phyloP scores from a whole-genome alignment of 805 yeast species.

The Debaryomyces castellii region DNA sequence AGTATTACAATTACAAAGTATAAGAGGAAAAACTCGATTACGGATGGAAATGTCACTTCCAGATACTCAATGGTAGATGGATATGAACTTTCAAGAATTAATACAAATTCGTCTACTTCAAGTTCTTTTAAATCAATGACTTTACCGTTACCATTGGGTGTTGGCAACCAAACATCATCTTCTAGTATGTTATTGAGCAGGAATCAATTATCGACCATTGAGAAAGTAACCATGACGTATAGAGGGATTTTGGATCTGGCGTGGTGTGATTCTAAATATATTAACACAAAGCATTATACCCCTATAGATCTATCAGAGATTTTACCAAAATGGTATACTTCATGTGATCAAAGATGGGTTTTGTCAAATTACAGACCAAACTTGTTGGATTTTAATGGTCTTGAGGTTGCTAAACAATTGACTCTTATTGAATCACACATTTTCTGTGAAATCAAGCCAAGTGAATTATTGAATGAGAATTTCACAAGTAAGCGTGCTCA shows the following conservation, averaged over 20 bases:
- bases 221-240: slow-evolving; percentile 51
- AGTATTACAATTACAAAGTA: slow-evolving; percentile 40
- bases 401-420: slow-evolving; percentile 75
- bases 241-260: slow-evolving; percentile 50
- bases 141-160: slow-evolving; percentile 43
- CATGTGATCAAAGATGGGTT: slow-evolving; percentile 59
- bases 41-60: slow-evolving; percentile 22
- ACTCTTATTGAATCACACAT: slow-evolving; percentile 70
- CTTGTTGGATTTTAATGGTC: slow-evolving; percentile 59
- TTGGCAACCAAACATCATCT: slow-evolving; percentile 42
- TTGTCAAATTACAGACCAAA: slow-evolving; percentile 52
- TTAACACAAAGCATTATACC: slow-evolving; percentile 28
- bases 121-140: slow-evolving; percentile 40
- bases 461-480: slow-evolving; percentile 65
- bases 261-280: slow-evolving; percentile 40
- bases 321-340: slow-evolving; percentile 47
- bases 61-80: slow-evolving; percentile 55
- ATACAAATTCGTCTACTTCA: slow-evolving; percentile 46
- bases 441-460: slow-evolving; percentile 61
- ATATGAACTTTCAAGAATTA: slow-evolving; percentile 52
- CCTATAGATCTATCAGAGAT: slow-evolving; percentile 33
- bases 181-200: slow-evolving; percentile 38
- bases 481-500: slow-evolving; percentile 60
- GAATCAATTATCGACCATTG: slow-evolving; percentile 43
- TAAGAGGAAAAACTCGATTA: slow-evolving; percentile 32